Base-by-base conservation (phyloP, 768 basidiomycete species). In the Boletales sp. region DNA sequence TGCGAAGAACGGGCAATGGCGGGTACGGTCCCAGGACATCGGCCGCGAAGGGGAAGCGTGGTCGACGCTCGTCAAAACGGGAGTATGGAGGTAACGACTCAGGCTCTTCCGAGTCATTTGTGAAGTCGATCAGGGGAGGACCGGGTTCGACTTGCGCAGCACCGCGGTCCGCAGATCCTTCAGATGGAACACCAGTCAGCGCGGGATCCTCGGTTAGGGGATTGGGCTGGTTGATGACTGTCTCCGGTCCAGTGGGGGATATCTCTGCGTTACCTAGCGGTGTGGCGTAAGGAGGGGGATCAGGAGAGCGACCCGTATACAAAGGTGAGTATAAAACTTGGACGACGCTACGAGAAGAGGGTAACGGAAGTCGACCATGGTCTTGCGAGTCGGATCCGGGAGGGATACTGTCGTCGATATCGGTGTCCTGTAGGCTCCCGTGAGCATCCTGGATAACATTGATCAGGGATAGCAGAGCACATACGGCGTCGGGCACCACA, bases 1-100 rank as follows among this genome's bases (percentile, higher is more conserved):
- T 40, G 24, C 40, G 14, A 5, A 66, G 31, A 29, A 41, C 8
- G 18, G 68, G 46, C 36, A 55, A 15, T 3, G 58, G 52, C 1
- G 68, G 66, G 31, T 67, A 68, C 43, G 68, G 66, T 5, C 68
- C 68, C 45, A 67, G 30, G 0, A 45, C 41, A 39, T 55, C 55
- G 12, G 57, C 46, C 24, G 57, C 64, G 9, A 17, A 7, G n/a
- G 57, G 57, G 32, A 59, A 57, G 21, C 47, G 52, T 8, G 54
- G 53, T 10, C 47, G 59, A 24, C 48, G 53, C 8, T 58, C 45
- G 36, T 69, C 69, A 21, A 66, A 61, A 30, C 55, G 65, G 0
- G 64, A 61, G 51, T 70, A 69, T 21, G 52, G 34, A 34, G 69
- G 69, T 4, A 49, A 53, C 10, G 45, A 36, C 27, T 53, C 59